phyloP scores from a whole-genome alignment of 805 yeast species.

The Kodamaea fukazawae region DNA sequence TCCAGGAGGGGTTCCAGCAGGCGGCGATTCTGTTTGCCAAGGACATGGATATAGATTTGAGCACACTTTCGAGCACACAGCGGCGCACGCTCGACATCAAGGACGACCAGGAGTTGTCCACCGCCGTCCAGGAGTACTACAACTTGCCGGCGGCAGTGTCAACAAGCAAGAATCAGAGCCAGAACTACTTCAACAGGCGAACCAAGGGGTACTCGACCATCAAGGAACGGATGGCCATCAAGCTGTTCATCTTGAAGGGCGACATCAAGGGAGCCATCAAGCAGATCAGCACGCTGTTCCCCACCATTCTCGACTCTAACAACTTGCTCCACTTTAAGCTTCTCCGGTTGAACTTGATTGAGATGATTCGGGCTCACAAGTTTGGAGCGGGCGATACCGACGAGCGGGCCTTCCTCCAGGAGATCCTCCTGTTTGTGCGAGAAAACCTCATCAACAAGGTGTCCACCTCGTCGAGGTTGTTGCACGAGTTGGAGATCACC shows the following conservation, averaged over 20 bases:
- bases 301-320: slow-evolving; percentile 62
- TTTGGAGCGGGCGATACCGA: slow-evolving; percentile 10
- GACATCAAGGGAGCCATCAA: slow-evolving; percentile 58
- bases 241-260: slow-evolving; percentile 54
- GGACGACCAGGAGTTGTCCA: slow-evolving; percentile 15
- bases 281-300: slow-evolving; percentile 56
- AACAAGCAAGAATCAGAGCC: neutral
- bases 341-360: slow-evolving; percentile 70
- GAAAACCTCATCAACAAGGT: slow-evolving; percentile 62
- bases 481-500: slow-evolving; percentile 74
- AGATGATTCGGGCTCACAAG: slow-evolving; percentile 64
- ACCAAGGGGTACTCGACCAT: slow-evolving; percentile 49
- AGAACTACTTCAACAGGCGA: slow-evolving; percentile 3
- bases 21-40: slow-evolving; percentile 61
- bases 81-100: slow-evolving; percentile 8
- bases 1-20: slow-evolving; percentile 72
- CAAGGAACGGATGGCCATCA: slow-evolving; percentile 51
- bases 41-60: slow-evolving; percentile 44
- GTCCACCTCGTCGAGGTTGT: slow-evolving; percentile 52
- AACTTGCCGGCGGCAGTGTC: slow-evolving; percentile 1
- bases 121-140: slow-evolving; percentile 11
- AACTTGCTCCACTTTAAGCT: slow-evolving; percentile 69
- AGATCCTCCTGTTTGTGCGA: slow-evolving; percentile 57
- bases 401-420: slow-evolving; percentile 50
- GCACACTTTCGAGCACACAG: neutral